Conservation (phyloP, 2,329 filamentous ascomycete genomes). For the Geosmithia morbida region DNA sequence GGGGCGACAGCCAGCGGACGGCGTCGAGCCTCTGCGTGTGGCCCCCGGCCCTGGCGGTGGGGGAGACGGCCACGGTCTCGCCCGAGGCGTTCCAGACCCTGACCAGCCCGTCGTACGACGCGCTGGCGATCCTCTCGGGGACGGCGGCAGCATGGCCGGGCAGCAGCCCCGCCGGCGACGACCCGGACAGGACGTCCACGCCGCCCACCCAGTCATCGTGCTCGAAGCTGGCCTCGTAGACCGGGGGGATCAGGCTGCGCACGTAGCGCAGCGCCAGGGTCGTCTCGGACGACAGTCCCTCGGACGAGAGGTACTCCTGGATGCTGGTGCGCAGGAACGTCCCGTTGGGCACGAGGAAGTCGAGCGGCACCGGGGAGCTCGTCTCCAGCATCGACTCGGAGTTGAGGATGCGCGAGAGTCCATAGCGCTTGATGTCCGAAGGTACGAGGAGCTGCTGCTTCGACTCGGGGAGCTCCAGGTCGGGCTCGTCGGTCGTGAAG, state of each 20-base stretch:
- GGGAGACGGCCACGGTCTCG: slow-evolving; percentile 67
- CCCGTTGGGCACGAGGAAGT: slow-evolving; percentile 82
- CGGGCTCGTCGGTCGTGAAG: slow-evolving; percentile 49
- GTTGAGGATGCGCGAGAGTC: slow-evolving; percentile 55
- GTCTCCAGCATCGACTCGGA: slow-evolving; percentile 58
- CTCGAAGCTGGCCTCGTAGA: slow-evolving; percentile 83
- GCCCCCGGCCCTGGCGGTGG: slow-evolving; percentile 50
- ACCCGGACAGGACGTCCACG: slow-evolving; percentile 65
- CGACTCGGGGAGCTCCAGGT: slow-evolving; percentile 47
- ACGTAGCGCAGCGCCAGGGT: slow-evolving; percentile 87
- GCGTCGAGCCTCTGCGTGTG: slow-evolving; percentile 67
- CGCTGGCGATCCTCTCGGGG: slow-evolving; percentile 62
- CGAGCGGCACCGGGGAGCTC: slow-evolving; percentile 58
- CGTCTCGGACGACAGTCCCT: slow-evolving; percentile 80
- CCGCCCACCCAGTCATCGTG: slow-evolving; percentile 95
- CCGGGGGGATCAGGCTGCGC: slow-evolving; percentile 74
- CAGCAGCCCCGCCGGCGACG: slow-evolving; percentile 41
- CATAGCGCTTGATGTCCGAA: slow-evolving; percentile 55
- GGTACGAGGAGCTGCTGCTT: slow-evolving; percentile 50
- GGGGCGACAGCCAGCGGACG: slow-evolving; percentile 69
- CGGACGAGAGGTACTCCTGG: slow-evolving; percentile 74
- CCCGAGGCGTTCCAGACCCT: slow-evolving; percentile 83
- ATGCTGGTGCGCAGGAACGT: slow-evolving; percentile 79
- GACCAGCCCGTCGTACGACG: slow-evolving; percentile 79
- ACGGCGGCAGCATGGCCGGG: slow-evolving; percentile 3